Base-by-base conservation (phyloP, 2,329 filamentous ascomycete genomes). In the Rugonectria rugulosa region DNA sequence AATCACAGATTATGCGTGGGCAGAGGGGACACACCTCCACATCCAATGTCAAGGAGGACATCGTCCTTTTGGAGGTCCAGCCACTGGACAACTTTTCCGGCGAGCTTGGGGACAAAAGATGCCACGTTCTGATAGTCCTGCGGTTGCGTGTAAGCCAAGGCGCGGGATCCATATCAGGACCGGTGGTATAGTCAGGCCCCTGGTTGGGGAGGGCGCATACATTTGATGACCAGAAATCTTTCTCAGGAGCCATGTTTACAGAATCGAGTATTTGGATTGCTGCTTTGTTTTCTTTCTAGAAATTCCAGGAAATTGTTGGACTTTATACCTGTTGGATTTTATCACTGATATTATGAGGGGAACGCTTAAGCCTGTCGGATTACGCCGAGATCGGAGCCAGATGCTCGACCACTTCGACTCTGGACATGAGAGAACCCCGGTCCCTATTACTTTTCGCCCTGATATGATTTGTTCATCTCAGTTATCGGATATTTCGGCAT, bases 31-130 rank as follows among this genome's bases (percentile, higher is more conserved):
- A 57, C 53, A 84, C 82, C 86, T 37, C 87, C 86, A 62, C 86
- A 89, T 12, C 86, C 86, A 48, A 89, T 72, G 60, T 89, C 86
- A 2, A 89, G 74, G 19, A 89, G 78, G 14, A 74, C 68, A 66
- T 89, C 86, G 59, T 83, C 79, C 23, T 79, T 76, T 53, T 84
- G 77, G 1, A 85, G 77, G 60, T 86, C 79, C 0, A 89, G 75
- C 79, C 84, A 88, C 40, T 76, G 69, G 10, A 87, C 64, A 5
- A 88, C 77, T 56, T 84, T 87, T 14, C 76, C 78, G 1, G 85
- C 81, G 9, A 88, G 74, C 65, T 85, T 83, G 4, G 86, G 85
- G 8, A 88, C 86, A 63, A 88, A 89, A 0, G 83, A 81, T 7
- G 86, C 86, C 2, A 85, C 81, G 54, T 81, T 75, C 56, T 85